These are phyloP conservation scores for Ceratocystis albifundus DNA, from an alignment of 2,329 filamentous ascomycete genomes.

Conservation along the genomic window DNA sequence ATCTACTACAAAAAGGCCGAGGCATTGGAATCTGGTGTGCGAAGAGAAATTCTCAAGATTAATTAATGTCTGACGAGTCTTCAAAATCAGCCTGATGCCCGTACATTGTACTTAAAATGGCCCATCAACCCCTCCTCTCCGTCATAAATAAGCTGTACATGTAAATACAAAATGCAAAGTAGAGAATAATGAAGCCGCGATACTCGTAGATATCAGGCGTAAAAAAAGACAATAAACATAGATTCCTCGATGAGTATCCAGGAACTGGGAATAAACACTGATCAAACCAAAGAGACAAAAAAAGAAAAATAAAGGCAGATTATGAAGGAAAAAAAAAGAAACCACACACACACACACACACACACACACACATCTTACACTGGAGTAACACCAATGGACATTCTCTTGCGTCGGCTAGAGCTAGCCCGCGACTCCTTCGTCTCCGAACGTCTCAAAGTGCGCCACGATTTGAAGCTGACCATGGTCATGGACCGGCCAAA, in stretches of 20 bases:
- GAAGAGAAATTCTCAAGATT: background rate
- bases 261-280: background rate
- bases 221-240: background rate
- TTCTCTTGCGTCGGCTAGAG: conserved; percentile 8
- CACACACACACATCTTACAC: conserved; percentile 4
- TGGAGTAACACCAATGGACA: background rate
- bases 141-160: background rate
- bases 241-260: background rate
- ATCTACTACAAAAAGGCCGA: too few species aligned
- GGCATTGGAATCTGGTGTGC: too few species aligned
- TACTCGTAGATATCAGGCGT: background rate
- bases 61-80: background rate
- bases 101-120: background rate
- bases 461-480: conserved; percentile 41
- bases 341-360: too few species aligned
- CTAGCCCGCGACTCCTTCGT: conserved; percentile 30
- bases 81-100: background rate
- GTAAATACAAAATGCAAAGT: background rate
- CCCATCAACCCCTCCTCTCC: background rate
- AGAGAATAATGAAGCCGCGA: background rate
- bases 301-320: too few species aligned
- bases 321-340: background rate
- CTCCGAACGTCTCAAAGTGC: conserved; percentile 34
- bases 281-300: background rate
- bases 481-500: conserved; percentile 42